Conservation (phyloP, 805 yeast genomes). For the Yamadazyma nakazawae region DNA sequence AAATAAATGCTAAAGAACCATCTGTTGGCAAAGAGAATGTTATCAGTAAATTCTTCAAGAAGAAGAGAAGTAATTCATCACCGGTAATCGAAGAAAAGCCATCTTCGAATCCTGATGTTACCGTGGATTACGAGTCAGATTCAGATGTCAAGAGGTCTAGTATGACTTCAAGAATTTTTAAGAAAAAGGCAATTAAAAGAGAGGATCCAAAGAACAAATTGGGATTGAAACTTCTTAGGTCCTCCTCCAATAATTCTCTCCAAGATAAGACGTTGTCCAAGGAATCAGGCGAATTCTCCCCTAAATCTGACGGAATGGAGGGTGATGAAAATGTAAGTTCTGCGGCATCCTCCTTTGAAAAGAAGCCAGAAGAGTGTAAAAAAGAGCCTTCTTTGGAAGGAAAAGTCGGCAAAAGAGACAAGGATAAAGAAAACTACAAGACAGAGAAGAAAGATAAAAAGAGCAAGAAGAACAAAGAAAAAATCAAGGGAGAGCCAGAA, state of each 20-base stretch:
- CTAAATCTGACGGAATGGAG: background rate
- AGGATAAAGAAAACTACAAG: background rate
- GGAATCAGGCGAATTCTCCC: slow-evolving; percentile 1
- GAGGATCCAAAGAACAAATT: slow-evolving; percentile 13
- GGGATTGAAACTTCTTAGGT: slow-evolving; percentile 12
- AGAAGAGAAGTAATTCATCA: slow-evolving; percentile 23
- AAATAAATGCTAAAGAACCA: slow-evolving; percentile 9
- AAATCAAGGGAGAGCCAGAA: background rate
- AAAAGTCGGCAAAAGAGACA: background rate
- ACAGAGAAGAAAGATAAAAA: background rate
- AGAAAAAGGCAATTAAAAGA: slow-evolving; percentile 19
- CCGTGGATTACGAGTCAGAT: slow-evolving; percentile 28
- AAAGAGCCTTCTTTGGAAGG: background rate
- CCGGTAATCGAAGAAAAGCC: slow-evolving; percentile 6
- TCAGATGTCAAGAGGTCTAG: slow-evolving; percentile 6
- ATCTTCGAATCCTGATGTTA: slow-evolving; percentile 15
- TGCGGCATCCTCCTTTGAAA: background rate
- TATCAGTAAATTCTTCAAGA: slow-evolving; percentile 39
- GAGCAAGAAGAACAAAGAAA: background rate
- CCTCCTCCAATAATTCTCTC: slow-evolving; percentile 8
- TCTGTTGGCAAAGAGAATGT: slow-evolving; percentile 35
- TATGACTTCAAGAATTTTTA: slow-evolving; percentile 13
- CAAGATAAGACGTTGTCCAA: slow-evolving; percentile 9
- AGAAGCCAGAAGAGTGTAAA: background rate
- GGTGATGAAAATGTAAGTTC: background rate